Base-by-base conservation (phyloP, 345 rosid species). In the Eucalyptus erythrocorys region DNA sequence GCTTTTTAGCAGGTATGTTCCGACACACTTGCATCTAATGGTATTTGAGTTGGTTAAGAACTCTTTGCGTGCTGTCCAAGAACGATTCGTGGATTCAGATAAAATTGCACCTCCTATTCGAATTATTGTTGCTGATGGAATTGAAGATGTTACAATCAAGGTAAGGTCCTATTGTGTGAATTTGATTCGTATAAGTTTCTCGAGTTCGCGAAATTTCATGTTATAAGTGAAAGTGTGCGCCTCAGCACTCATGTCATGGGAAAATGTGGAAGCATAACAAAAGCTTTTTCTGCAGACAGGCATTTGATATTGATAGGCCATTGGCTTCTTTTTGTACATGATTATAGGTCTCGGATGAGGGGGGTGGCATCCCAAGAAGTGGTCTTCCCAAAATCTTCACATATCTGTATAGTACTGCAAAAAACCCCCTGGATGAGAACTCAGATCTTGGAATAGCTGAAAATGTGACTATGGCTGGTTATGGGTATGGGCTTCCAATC, bases 331-430 rank as follows among this genome's bases (percentile, higher is more conserved):
- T 43, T 64, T 90, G 91, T 80, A 27, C 87, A 87, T 59, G 64
- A 86, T 5, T 49, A 47, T 88, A 98, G 99, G 97, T 98, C 48
- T 95, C 99, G 26, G 99, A 98, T 90, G 99, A 98, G 92, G 99
- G 99, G 89, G 99, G 99, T 88, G 99, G 99, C 84, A 98, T 98
- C 82, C 95, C 96, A 48, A 95, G 99, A 91, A 98, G 99, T 42
- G 99, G 99, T 89, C 99, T 98, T 90, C 96, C 99, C 89, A 97
- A 95, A 90, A 97, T 98, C 89, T 98, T 98, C 93, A 97, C 99
- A 1, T 98, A 98, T 90, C 99, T 97, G 88, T 98, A 98, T 92
- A 98, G 98, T 81, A 98, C 99, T 26, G 99, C 99, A 0, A 95
- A 90, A 92, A 97, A 95, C 88, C 99, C 99, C n/a, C 88, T 96